Conservation (phyloP, 2,329 filamentous ascomycete species). For the Apiospora sp. region DNA sequence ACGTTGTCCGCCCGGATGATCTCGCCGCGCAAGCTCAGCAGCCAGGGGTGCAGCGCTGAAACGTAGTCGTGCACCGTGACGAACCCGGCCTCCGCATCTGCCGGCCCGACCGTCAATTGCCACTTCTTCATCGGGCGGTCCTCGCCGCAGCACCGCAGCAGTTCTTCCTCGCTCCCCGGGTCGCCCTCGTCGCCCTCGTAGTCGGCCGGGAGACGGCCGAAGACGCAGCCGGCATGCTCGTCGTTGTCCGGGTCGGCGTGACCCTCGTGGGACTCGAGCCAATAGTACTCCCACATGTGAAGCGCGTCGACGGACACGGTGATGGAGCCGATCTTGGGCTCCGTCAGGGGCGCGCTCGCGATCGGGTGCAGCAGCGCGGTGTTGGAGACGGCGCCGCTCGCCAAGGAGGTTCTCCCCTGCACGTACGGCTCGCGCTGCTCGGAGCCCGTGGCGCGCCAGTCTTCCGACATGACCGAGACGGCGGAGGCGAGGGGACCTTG, state of each 20-base stretch:
- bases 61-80: neutral
- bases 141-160: too few relatives aligned
- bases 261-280: neutral
- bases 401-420: too few relatives aligned
- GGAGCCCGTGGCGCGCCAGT: neutral
- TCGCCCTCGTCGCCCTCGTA: too few relatives aligned
- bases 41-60: neutral
- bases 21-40: neutral
- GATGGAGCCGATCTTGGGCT: conserved; percentile 22
- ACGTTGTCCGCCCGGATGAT: neutral
- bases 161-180: too few relatives aligned
- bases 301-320: neutral
- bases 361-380: too few relatives aligned
- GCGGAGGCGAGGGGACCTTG: neutral
- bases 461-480: neutral
- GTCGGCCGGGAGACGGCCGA: too few relatives aligned
- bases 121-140: too few relatives aligned
- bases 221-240: too few relatives aligned
- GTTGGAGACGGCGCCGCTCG: too few relatives aligned
- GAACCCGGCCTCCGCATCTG: neutral
- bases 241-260: too few relatives aligned
- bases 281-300: neutral
- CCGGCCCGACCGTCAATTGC: neutral
- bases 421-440: neutral
- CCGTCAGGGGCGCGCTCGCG: neutral